Percentiles rank a stretch among this genome's conserved stretches.
These are phyloP conservation scores for Ustilago hordei DNA, from an alignment of 1,284 basidiomycete genomes.

Conservation along the genomic window DNA sequence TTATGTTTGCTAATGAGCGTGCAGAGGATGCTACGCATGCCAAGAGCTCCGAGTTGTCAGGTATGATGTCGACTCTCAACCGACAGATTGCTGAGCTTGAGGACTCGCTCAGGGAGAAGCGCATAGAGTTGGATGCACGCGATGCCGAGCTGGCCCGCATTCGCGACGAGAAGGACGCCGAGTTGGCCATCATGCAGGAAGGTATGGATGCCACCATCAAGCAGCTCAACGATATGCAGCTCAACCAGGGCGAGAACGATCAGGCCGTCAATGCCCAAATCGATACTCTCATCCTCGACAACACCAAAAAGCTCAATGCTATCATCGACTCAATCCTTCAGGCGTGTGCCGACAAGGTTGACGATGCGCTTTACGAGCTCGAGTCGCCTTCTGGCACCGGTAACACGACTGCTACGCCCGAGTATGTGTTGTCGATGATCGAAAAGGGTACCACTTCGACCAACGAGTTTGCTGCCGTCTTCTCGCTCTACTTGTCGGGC, in stretches of 20 bases:
- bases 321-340: conserved; percentile 98
- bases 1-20: conserved; percentile 96
- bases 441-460: conserved; percentile 94
- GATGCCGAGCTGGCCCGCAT: conserved; percentile 81
- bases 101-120: conserved; percentile 84
- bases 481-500: conserved; percentile 88
- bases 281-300: conserved; percentile 95
- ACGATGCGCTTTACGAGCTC: conserved; percentile 95
- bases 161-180: conserved; percentile 95
- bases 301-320: conserved; percentile 96
- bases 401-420: conserved; percentile 94
- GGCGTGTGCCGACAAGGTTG: conserved; percentile 95
- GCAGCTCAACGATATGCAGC: conserved; percentile 86
- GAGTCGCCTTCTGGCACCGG: conserved; percentile 94
- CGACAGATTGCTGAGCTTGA: conserved; percentile 95
- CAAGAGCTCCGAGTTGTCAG: conserved; percentile 92
- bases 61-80: conserved; percentile 91
- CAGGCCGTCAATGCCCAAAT: conserved; percentile 94
- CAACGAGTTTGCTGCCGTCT: conserved; percentile 94
- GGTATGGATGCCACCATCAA: conserved; percentile 94
- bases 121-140: conserved; percentile 79
- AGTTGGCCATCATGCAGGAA: conserved; percentile 94
- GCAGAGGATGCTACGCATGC: conserved; percentile 91
- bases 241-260: conserved; percentile 86
- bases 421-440: conserved; percentile 97